phyloP scores from a whole-genome alignment of 2,329 filamentous ascomycete species.

The Cercospora sp. region DNA sequence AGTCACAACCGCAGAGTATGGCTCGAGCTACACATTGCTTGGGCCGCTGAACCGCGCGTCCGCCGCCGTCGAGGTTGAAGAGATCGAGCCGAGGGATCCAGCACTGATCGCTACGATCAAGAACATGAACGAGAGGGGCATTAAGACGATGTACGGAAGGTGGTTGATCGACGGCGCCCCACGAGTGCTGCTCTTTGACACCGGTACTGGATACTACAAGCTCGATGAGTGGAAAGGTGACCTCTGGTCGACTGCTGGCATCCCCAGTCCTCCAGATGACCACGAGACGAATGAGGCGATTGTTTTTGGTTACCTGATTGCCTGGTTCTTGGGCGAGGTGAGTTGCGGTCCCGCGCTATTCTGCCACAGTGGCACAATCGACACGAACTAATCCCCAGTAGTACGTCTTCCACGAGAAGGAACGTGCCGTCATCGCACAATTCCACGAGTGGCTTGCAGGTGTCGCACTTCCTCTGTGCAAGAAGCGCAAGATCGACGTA shows the following conservation, averaged over 20 bases:
- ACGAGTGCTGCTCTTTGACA: conserved; percentile 90
- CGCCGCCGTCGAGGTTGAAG: conserved; percentile 96
- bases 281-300: conserved; percentile 97
- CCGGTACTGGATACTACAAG: conserved; percentile 85
- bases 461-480: conserved; percentile 86
- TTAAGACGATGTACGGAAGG: conserved; percentile 85
- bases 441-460: conserved; percentile 99
- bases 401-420: conserved; percentile 93
- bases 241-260: conserved; percentile 87
- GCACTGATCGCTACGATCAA: conserved; percentile 80
- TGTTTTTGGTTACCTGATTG: conserved; percentile 94
- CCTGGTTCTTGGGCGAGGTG: conserved; percentile 98
- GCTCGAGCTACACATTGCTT: conserved; percentile 91
- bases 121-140: conserved; percentile 89
- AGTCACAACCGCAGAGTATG: conserved; percentile 97
- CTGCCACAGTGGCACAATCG: conserved; percentile 14
- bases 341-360: conserved; percentile 28
- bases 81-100: conserved; percentile 78
- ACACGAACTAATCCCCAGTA: conserved; percentile 42
- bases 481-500: conserved; percentile 91
- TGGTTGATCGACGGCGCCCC: conserved; percentile 98
- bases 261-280: conserved; percentile 88
- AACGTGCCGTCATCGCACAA: conserved; percentile 89
- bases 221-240: conserved; percentile 97
- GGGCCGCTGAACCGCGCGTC: conserved; percentile 90